Percentiles rank a stretch among this genome's conserved stretches.
These are phyloP conservation scores for Rhynchosporium graminicola DNA, from an alignment of 2,329 filamentous ascomycete genomes.

Conservation along the genomic window DNA sequence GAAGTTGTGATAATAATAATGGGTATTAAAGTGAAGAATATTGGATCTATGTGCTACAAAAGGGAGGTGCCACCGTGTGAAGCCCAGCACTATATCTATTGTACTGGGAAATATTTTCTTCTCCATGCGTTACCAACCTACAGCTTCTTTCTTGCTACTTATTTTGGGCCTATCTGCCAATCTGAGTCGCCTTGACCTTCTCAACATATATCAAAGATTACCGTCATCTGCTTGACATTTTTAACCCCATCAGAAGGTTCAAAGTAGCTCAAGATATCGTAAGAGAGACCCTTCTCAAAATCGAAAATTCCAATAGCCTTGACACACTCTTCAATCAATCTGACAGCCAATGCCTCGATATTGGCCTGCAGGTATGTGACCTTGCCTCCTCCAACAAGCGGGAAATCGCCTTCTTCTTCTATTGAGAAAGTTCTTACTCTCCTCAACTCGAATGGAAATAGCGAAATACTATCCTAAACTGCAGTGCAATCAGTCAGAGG, in stretches of 20 bases:
- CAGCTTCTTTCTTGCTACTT: too few relatives aligned
- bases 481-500: not conserved
- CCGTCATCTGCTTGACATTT: constrained; percentile 7
- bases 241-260: not conserved
- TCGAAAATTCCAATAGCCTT: constrained; percentile 46
- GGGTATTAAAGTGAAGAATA: too few relatives aligned
- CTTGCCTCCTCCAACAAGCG: constrained; percentile 58
- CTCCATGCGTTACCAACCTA: too few relatives aligned
- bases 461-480: too few relatives aligned
- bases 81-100: too few relatives aligned
- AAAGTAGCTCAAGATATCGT: not conserved
- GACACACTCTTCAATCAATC: constrained; percentile 53
- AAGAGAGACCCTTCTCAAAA: not conserved
- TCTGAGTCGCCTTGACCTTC: not conserved
- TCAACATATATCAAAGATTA: not conserved
- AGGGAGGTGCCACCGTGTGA: too few relatives aligned
- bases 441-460: too few relatives aligned
- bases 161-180: not conserved
- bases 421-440: too few relatives aligned
- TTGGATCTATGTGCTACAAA: too few relatives aligned
- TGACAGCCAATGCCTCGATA: constrained; percentile 53
- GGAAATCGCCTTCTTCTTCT: constrained; percentile 46
- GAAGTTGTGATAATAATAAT: too few relatives aligned
- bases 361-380: constrained; percentile 58
- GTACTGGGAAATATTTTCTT: too few relatives aligned